phyloP scores from a whole-genome alignment of 306 rosid species.

The Acacia confusa region DNA sequence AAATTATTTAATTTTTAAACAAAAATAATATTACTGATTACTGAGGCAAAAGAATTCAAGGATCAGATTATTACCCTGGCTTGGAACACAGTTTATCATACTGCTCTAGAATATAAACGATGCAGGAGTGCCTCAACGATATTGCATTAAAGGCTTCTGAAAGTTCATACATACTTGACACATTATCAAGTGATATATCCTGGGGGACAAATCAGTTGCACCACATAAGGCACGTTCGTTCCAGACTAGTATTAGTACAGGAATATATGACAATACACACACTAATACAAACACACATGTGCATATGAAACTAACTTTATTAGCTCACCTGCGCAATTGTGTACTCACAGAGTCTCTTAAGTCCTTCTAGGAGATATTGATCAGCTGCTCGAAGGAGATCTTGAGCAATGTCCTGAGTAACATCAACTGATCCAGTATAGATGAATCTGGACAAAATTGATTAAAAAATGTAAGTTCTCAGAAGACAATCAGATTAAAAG shows the following conservation, averaged over 20 bases:
- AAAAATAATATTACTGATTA: background rate
- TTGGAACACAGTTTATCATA: constrained; percentile 64
- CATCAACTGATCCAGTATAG: constrained; percentile 86
- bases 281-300: too few relatives aligned
- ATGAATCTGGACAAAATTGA: constrained; percentile 58
- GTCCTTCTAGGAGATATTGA: constrained; percentile 92
- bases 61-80: constrained; percentile 61
- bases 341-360: constrained; percentile 80
- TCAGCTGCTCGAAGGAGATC: constrained; percentile 94
- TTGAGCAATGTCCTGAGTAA: constrained; percentile 70
- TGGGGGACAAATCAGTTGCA: constrained; percentile 29
- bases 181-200: constrained; percentile 81
- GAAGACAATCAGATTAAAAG: constrained; percentile 22
- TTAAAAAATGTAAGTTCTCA: constrained; percentile 11
- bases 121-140: constrained; percentile 80
- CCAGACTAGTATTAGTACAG: constrained; percentile 35
- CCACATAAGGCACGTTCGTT: constrained; percentile 17
- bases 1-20: background rate
- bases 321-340: constrained; percentile 76
- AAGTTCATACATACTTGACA: constrained; percentile 82
- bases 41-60: constrained; percentile 16
- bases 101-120: constrained; percentile 75
- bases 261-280: background rate
- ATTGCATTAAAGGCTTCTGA: constrained; percentile 83
- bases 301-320: background rate